phyloP scores from a whole-genome alignment of 2,329 filamentous ascomycete genomes.

The Arthroderma uncinatum region DNA sequence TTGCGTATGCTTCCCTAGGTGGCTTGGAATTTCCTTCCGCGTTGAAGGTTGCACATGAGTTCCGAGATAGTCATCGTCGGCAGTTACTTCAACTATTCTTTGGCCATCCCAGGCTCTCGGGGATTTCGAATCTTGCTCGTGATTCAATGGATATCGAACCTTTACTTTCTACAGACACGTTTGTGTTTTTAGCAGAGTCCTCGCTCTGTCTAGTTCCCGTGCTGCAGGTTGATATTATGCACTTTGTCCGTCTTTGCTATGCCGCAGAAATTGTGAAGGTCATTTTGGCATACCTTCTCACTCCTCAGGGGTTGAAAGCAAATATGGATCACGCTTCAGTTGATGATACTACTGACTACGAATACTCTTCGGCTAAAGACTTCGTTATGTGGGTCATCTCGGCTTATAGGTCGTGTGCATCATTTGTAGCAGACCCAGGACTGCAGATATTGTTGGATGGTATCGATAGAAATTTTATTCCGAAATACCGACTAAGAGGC shows the following conservation, averaged over 20 bases:
- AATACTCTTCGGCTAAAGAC: conserved; percentile 18
- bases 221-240: conserved; percentile 60
- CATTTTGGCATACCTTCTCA: conserved; percentile 45
- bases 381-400: conserved; percentile 32
- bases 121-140: conserved; percentile 25
- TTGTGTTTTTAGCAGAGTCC: conserved; percentile 63
- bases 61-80: conserved; percentile 54
- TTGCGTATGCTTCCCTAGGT: conserved; percentile 71
- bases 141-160: conserved; percentile 31
- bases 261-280: conserved; percentile 83
- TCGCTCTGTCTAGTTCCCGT: conserved; percentile 59
- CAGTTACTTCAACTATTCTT: conserved; percentile 70
- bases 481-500: conserved; percentile 19
- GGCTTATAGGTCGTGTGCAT: conserved; percentile 7
- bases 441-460: background rate
- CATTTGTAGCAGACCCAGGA: background rate
- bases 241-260: conserved; percentile 77
- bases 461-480: background rate
- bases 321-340: conserved; percentile 18
- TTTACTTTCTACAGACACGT: conserved; percentile 29
- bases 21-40: conserved; percentile 51
- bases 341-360: background rate
- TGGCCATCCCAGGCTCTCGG: conserved; percentile 36
- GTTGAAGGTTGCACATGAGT: conserved; percentile 55
- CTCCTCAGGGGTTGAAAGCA: conserved; percentile 24